Conservation (phyloP, 2,329 filamentous ascomycete species). For the Clarireedia sp. region DNA sequence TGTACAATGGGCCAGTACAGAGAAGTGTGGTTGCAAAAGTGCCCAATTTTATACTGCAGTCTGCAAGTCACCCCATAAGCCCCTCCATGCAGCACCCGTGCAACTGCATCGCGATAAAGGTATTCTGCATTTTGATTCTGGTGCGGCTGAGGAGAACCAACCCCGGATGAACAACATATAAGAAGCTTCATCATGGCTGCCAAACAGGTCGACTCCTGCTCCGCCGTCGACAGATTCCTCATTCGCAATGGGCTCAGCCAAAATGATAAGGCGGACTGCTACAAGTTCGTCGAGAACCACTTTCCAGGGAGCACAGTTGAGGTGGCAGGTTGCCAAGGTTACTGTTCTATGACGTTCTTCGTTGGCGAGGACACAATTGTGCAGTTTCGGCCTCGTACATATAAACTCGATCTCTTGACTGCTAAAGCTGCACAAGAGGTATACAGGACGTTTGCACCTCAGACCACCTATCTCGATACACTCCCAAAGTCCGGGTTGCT, state of each 20-base stretch:
- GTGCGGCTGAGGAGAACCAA: background rate
- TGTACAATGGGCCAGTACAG: too few relatives aligned
- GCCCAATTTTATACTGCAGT: background rate
- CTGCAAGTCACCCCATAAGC: background rate
- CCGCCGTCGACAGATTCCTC: slow-evolving; percentile 22
- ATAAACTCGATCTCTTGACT: slow-evolving; percentile 35
- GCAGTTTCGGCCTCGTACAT: slow-evolving; percentile 41
- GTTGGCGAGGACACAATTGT: slow-evolving; percentile 34
- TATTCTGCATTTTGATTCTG: background rate
- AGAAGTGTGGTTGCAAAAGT: too few relatives aligned
- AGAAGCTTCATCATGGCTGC: slow-evolving; percentile 4
- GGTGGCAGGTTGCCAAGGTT: slow-evolving; percentile 38
- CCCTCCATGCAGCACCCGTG: background rate
- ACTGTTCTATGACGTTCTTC: slow-evolving; percentile 44
- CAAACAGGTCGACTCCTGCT: background rate
- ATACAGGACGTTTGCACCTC: slow-evolving; percentile 37
- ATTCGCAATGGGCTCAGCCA: slow-evolving; percentile 18
- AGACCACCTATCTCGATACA: slow-evolving; percentile 33
- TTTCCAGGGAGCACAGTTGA: slow-evolving; percentile 30
- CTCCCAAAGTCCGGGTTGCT: slow-evolving; percentile 24
- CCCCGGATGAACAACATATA: background rate
- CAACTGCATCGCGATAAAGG: too few relatives aligned
- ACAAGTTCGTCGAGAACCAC: slow-evolving; percentile 28
- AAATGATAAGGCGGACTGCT: slow-evolving; percentile 20
- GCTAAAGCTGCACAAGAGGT: slow-evolving; percentile 32